These are phyloP conservation scores for Pichia sporocuriosa DNA, from an alignment of 805 yeast genomes.

Conservation along the genomic window DNA sequence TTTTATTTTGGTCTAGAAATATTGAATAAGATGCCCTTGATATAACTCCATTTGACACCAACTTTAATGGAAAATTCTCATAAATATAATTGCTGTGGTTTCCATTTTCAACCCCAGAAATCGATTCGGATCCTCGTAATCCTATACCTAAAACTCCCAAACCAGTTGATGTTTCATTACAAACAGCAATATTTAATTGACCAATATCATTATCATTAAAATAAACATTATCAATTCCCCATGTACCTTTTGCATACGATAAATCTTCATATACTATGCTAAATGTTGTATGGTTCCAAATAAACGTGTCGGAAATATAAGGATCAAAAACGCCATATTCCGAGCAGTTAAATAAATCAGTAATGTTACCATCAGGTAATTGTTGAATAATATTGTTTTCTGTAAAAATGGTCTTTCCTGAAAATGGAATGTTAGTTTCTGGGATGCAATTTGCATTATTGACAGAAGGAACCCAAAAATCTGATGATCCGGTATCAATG, in stretches of 20 bases:
- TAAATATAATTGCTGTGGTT: slow-evolving; percentile 42
- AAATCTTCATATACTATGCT: slow-evolving; percentile 41
- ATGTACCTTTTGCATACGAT: slow-evolving; percentile 39
- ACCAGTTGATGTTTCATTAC: slow-evolving; percentile 52
- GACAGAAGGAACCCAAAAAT: slow-evolving; percentile 54
- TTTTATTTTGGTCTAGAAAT: slow-evolving; percentile 41
- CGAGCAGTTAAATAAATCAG: slow-evolving; percentile 30
- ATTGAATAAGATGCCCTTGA: slow-evolving; percentile 53
- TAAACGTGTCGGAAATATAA: slow-evolving; percentile 32
- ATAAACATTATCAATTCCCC: slow-evolving; percentile 57
- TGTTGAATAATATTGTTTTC: no score
- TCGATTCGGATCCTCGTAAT: slow-evolving; percentile 48
- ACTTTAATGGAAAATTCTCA: slow-evolving; percentile 57
- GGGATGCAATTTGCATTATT: slow-evolving; percentile 40
- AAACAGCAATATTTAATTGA: slow-evolving; percentile 65
- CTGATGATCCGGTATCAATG: slow-evolving; percentile 75
- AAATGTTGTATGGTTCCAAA: slow-evolving; percentile 35
- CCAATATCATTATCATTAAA: slow-evolving; percentile 43
- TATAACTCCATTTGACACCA: slow-evolving; percentile 53
- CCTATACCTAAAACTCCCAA: slow-evolving; percentile 75
- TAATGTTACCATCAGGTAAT: not conserved
- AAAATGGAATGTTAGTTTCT: not conserved
- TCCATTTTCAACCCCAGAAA: no score
- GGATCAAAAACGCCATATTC: slow-evolving; percentile 43
- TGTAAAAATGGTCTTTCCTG: no score